Percentiles rank a stretch among this genome's conserved stretches.
Evolutionary conservation across 1,284 basidiomycete species (phyloP).

Genomic region (Stygiomarasmius scandens): DNA sequence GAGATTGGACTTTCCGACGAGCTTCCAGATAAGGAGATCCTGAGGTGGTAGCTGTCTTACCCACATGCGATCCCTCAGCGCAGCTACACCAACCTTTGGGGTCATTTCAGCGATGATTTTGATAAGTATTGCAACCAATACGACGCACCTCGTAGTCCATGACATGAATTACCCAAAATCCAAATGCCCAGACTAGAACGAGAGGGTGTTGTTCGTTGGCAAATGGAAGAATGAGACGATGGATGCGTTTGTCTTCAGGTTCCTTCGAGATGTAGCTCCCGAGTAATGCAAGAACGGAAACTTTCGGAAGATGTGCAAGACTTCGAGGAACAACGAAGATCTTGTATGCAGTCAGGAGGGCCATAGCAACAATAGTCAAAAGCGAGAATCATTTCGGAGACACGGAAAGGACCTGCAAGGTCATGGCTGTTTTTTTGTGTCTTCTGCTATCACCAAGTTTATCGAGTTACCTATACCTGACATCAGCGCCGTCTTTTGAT

Average conservation of each 20-base stretch:
- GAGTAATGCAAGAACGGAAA: constrained; percentile 21
- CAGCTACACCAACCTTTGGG: constrained; percentile 20
- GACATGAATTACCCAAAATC: constrained; percentile 27
- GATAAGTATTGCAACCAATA: not conserved
- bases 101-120: constrained; percentile 13
- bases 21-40: constrained; percentile 25
- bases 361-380: too few species aligned
- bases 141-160: constrained; percentile 22
- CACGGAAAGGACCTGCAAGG: too few species aligned
- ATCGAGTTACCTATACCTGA: too few species aligned
- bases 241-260: constrained; percentile 20
- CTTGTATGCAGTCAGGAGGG: too few species aligned
- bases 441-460: too few species aligned
- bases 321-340: too few species aligned
- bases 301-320: constrained; percentile 23
- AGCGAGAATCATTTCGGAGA: too few species aligned
- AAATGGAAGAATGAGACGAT: constrained; percentile 22
- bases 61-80: constrained; percentile 26
- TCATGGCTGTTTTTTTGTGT: too few species aligned
- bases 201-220: constrained; percentile 19
- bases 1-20: constrained; percentile 31
- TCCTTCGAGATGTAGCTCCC: constrained; percentile 23
- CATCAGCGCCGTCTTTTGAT: too few species aligned
- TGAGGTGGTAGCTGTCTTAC: constrained; percentile 27
- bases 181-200: constrained; percentile 25